Percentiles rank a stretch among this genome's conserved stretches.
These are phyloP conservation scores for Trametes cingulata DNA, from an alignment of 768 basidiomycete species.

Conservation along the genomic window DNA sequence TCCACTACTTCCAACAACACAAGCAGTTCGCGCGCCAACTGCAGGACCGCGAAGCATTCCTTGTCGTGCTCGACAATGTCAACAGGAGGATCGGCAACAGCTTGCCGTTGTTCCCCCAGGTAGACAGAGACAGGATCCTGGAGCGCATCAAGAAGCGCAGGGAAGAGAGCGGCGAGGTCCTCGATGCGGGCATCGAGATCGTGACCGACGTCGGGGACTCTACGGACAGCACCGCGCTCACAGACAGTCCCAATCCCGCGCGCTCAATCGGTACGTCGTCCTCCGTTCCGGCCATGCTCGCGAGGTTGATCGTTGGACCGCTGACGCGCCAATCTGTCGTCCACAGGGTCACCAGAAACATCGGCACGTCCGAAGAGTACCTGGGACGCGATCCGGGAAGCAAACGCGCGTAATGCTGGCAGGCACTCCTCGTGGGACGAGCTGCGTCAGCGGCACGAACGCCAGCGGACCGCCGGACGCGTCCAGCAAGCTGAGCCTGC, in stretches of 20 bases:
- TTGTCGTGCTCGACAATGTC: conserved; percentile 35
- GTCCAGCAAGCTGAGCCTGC: conserved; percentile 4
- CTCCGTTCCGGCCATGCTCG: neutral
- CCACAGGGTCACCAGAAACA: conserved; percentile 7
- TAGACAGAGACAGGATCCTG: conserved; percentile 11
- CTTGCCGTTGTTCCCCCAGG: conserved; percentile 6
- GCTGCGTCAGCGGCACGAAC: conserved; percentile 54
- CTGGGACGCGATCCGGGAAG: conserved; percentile 70
- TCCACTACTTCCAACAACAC: conserved; percentile 30
- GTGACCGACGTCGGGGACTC: conserved; percentile 13
- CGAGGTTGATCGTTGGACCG: neutral
- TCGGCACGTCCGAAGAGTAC: conserved; percentile 33
- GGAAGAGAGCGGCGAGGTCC: conserved; percentile 13
- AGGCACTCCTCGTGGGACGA: conserved; percentile 64
- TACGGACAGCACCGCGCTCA: conserved; percentile 4
- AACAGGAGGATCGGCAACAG: conserved; percentile 23
- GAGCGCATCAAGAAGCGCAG: conserved; percentile 18
- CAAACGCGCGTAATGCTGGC: conserved; percentile 44
- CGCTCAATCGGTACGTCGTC: neutral
- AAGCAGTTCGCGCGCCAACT: conserved; percentile 34
- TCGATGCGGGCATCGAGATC: conserved; percentile 6
- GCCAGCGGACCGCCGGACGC: conserved; percentile 37
- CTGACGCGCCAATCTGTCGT: neutral
- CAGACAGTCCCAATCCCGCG: neutral
- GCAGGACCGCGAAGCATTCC: conserved; percentile 33